Percentiles rank a stretch among this genome's conserved stretches.
These are phyloP conservation scores for Plenodomus tracheiphilus DNA, from an alignment of 2,329 filamentous ascomycete genomes.

Conservation along the genomic window DNA sequence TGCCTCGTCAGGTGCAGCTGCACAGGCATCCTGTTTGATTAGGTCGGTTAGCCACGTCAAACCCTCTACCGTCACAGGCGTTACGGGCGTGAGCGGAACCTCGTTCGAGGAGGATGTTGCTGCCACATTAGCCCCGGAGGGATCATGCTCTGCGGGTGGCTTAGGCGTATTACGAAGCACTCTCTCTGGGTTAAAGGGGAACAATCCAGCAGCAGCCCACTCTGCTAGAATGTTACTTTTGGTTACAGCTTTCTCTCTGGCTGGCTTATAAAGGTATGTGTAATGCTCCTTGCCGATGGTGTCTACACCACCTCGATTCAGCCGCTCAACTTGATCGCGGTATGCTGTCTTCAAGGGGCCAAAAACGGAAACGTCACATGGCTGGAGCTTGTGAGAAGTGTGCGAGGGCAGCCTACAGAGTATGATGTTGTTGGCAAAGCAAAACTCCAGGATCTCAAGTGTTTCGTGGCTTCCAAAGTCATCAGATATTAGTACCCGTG, in stretches of 20 bases:
- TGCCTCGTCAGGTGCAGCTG: conserved; percentile 10
- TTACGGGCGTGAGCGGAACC: conserved; percentile 25
- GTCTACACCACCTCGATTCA: conserved; percentile 11
- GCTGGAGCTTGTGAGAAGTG: too few species aligned
- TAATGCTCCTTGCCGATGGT: conserved; percentile 20
- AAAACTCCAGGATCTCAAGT: too few species aligned
- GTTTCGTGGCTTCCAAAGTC: too few species aligned
- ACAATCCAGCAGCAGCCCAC: conserved; percentile 28
- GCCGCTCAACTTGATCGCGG: conserved; percentile 7
- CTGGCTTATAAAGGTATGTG: conserved; percentile 23
- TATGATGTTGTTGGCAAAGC: too few species aligned
- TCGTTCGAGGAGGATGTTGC: conserved; percentile 8
- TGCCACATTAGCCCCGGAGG: conserved; percentile 8
- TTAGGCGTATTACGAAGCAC: conserved; percentile 32
- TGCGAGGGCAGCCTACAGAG: too few species aligned
- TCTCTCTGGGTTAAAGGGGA: conserved; percentile 36
- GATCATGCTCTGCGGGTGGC: conserved; percentile 15
- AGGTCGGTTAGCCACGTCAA: conserved; percentile 17
- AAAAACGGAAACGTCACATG: too few species aligned
- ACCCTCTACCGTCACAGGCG: conserved; percentile 17
- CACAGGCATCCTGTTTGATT: conserved; percentile 17
- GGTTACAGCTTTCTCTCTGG: conserved; percentile 25
- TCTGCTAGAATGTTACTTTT: conserved; percentile 34
- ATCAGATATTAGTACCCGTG: too few species aligned
- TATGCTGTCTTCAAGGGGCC: too few species aligned